A percentile compares a stretch with the other conserved stretches of the same genome.
Conservation (phyloP, 2,329 filamentous ascomycete genomes). For the Catunica adiposa region DNA sequence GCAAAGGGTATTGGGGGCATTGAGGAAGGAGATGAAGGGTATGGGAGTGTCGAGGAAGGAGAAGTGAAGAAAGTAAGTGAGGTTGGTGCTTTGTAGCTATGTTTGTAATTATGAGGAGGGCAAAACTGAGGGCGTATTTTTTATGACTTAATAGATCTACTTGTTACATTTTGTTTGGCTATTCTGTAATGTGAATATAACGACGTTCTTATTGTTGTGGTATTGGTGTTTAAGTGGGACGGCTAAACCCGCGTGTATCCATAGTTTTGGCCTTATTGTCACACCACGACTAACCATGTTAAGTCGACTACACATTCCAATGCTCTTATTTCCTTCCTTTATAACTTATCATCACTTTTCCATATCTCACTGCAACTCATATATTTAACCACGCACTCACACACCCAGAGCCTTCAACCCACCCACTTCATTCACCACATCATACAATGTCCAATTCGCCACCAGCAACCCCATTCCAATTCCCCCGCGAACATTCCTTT, state of each 20-base stretch:
- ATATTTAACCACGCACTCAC: not conserved
- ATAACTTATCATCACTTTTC: not conserved
- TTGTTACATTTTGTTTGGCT: too few relatives aligned
- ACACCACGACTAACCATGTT: too few relatives aligned
- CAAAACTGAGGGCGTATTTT: not conserved
- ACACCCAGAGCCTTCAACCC: not conserved
- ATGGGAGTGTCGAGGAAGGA: conserved; percentile 38
- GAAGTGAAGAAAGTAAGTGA: not conserved
- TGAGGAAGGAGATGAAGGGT: conserved; percentile 40
- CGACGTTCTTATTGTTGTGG: too few relatives aligned
- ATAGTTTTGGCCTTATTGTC: too few relatives aligned
- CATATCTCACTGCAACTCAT: not conserved
- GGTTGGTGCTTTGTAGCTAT: not conserved
- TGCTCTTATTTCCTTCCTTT: too few relatives aligned
- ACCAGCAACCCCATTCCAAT: conserved; percentile 28
- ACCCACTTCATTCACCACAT: not conserved
- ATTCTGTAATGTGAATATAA: too few relatives aligned
- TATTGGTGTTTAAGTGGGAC: too few relatives aligned
- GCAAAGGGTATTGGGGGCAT: conserved; percentile 43
- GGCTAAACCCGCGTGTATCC: too few relatives aligned
- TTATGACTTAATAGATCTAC: not conserved
- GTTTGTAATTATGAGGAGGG: not conserved
- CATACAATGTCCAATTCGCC: conserved; percentile 21
- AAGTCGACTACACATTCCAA: too few relatives aligned
- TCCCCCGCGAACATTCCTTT: conserved; percentile 54